Evolutionary conservation across 2,329 filamentous ascomycete genomes (phyloP).

Genomic region (Cryphonectria nitschkei): DNA sequence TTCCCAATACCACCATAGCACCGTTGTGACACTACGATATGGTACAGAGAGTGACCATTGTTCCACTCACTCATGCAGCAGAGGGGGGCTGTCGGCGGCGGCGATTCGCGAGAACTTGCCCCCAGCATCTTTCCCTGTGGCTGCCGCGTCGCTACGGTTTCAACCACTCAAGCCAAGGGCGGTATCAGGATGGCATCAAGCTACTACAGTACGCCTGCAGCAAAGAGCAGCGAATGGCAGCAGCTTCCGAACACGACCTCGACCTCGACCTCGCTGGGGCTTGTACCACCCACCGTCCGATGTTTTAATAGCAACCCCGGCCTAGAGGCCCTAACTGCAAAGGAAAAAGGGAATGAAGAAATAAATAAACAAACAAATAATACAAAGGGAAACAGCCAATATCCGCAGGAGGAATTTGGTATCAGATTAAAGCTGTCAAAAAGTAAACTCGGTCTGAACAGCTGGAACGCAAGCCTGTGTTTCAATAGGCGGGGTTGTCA

Average conservation of each 20-base stretch:
- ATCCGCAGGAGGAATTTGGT: background rate
- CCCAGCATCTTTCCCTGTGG: background rate
- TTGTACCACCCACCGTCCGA: background rate
- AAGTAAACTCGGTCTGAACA: background rate
- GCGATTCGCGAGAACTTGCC: constrained; percentile 4
- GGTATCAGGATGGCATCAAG: background rate
- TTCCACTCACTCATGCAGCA: constrained; percentile 1
- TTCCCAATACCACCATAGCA: background rate
- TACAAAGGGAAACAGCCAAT: background rate
- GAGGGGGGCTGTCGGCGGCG: background rate
- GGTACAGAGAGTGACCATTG: background rate
- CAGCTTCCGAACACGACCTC: background rate
- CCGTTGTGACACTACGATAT: background rate
- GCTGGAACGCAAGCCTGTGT: constrained; percentile 12
- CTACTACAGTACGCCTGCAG: constrained; percentile 2
- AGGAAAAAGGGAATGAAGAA: background rate
- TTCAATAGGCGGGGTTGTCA: constrained; percentile 13
- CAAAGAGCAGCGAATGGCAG: constrained; percentile 1
- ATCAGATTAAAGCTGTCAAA: background rate
- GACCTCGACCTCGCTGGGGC: background rate
- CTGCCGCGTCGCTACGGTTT: background rate
- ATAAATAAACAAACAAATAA: background rate
- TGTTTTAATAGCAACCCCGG: background rate
- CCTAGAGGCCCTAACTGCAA: background rate
- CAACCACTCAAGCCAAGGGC: background rate